Conservation (phyloP, 805 yeast species). For the Brettanomyces nanus region DNA sequence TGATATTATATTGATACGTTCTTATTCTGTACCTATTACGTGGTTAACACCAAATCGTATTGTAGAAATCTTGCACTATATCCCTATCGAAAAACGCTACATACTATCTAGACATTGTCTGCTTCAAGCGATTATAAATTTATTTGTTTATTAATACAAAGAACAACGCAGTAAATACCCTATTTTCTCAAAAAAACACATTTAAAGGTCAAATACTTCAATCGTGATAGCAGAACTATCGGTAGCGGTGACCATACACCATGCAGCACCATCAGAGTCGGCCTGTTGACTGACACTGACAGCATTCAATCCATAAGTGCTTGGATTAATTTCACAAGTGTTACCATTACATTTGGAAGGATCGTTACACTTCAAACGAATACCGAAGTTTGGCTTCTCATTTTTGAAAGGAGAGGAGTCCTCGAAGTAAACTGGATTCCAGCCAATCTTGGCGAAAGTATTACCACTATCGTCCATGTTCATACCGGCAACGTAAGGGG, state of each 20-base stretch:
- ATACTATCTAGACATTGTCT: too few species aligned
- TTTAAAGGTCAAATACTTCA: slow-evolving; percentile 50
- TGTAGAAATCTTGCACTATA: too few species aligned
- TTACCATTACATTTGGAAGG: slow-evolving; percentile 62
- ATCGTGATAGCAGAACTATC: slow-evolving; percentile 57
- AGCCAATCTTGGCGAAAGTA: slow-evolving; percentile 79
- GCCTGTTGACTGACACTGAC: slow-evolving; percentile 32
- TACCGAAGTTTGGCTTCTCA: slow-evolving; percentile 57
- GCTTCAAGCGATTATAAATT: too few species aligned
- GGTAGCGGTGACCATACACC: slow-evolving; percentile 75
- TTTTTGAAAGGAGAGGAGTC: slow-evolving; percentile 43
- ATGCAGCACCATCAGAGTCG: slow-evolving; percentile 48
- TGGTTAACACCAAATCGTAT: too few species aligned
- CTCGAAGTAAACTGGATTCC: slow-evolving; percentile 83
- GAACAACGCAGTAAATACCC: too few species aligned
- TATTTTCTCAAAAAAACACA: too few species aligned
- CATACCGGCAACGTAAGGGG: slow-evolving; percentile 91
- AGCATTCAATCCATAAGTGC: slow-evolving; percentile 48
- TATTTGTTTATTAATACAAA: too few species aligned
- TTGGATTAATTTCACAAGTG: slow-evolving; percentile 78
- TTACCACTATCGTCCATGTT: slow-evolving; percentile 63
- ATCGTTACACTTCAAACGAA: slow-evolving; percentile 67
- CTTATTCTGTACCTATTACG: too few species aligned
- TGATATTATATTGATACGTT: too few species aligned
- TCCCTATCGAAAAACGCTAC: too few species aligned